Evolutionary conservation across 768 basidiomycete genomes (phyloP).

Genomic region (Naematelia encephala): DNA sequence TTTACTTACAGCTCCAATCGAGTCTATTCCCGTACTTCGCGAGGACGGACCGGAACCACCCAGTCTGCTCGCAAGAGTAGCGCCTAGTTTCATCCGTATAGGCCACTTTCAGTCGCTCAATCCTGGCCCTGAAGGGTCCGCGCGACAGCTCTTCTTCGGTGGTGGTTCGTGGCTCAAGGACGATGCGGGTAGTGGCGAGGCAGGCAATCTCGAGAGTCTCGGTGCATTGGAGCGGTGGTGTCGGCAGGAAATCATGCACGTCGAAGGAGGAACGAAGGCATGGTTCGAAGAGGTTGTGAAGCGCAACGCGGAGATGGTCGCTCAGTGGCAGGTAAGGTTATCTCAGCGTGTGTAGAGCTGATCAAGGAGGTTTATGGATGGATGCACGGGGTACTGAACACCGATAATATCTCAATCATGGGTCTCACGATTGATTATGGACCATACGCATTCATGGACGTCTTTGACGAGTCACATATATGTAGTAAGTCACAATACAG

Average conservation of each 20-base stretch:
- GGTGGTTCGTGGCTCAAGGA: slow-evolving; percentile 59
- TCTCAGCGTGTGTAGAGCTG: not conserved
- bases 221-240: slow-evolving; percentile 75
- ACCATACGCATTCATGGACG: slow-evolving; percentile 93
- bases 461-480: slow-evolving; percentile 76
- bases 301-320: slow-evolving; percentile 88
- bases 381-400: slow-evolving; percentile 87
- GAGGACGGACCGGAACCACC: slow-evolving; percentile 66
- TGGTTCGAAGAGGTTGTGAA: slow-evolving; percentile 74
- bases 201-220: slow-evolving; percentile 69
- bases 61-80: slow-evolving; percentile 72
- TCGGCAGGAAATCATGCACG: slow-evolving; percentile 54
- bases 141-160: slow-evolving; percentile 57
- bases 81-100: slow-evolving; percentile 86
- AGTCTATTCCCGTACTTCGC: slow-evolving; percentile 68
- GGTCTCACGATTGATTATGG: slow-evolving; percentile 60
- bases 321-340: slow-evolving; percentile 78
- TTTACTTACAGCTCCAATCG: slow-evolving; percentile 63
- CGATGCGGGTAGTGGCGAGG: slow-evolving; percentile 49
- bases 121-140: slow-evolving; percentile 50
- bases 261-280: slow-evolving; percentile 30
- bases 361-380: slow-evolving; percentile 38
- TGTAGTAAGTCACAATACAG: slow-evolving; percentile 58
- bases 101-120: slow-evolving; percentile 86
- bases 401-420: slow-evolving; percentile 67